Percentiles rank a stretch among this genome's conserved stretches.
phyloP scores from a whole-genome alignment of 2,329 filamentous ascomycete genomes.

The Botrytis squamosa region DNA sequence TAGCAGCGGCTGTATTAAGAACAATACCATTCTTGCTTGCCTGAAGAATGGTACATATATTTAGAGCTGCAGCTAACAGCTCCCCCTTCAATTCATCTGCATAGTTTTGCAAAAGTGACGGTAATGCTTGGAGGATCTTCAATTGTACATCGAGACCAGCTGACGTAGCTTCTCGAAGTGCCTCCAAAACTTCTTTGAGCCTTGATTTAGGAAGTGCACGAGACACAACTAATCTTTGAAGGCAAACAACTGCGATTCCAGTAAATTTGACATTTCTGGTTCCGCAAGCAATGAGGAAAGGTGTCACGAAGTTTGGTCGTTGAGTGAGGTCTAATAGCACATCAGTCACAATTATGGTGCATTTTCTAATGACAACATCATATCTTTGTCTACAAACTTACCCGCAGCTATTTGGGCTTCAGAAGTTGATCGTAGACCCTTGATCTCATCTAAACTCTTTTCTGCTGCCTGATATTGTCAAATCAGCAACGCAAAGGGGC shows the following conservation, averaged over 20 bases:
- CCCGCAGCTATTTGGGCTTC: constrained; percentile 55
- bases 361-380: neutral
- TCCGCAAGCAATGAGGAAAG: constrained; percentile 89
- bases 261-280: constrained; percentile 91
- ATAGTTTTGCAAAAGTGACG: constrained; percentile 88
- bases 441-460: constrained; percentile 88
- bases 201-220: constrained; percentile 75
- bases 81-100: constrained; percentile 76
- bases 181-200: constrained; percentile 82
- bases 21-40: constrained; percentile 90
- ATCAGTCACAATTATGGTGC: constrained; percentile 16
- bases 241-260: constrained; percentile 79
- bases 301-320: constrained; percentile 80
- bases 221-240: constrained; percentile 84
- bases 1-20: constrained; percentile 94
- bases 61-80: constrained; percentile 75
- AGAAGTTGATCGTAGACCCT: constrained; percentile 67
- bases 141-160: constrained; percentile 86
- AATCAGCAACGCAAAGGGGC: constrained; percentile 27
- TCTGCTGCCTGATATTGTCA: constrained; percentile 69
- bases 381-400: constrained; percentile 26
- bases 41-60: constrained; percentile 89
- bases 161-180: constrained; percentile 79
- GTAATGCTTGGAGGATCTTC: constrained; percentile 90
- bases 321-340: constrained; percentile 69